Evolutionary conservation across 768 basidiomycete species (phyloP), one percentile per base, ranked within the genome.

Genomic region (Candolleomyces aberdarensis): DNA sequence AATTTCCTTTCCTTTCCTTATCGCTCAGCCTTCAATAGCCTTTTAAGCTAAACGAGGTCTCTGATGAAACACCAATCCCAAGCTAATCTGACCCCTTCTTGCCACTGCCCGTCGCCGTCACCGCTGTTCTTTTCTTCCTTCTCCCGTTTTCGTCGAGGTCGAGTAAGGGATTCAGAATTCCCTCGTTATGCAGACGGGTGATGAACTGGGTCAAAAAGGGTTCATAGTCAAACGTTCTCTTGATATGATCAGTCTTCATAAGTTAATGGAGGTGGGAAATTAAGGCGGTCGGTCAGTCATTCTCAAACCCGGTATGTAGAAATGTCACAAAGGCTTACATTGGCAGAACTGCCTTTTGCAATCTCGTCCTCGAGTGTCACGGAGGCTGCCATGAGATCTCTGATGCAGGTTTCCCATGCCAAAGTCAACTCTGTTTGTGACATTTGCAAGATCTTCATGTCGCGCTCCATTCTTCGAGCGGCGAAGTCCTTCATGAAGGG

Each of bases 221-320:
- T 65, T 85, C 84, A 63, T 86, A 88, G 70, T 88, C 85, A 63
- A 80, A 83, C 10, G 85, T 86, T 14, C 86, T 73, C 56, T 82
- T 84, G 48, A 83, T 66, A 62, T 85, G 78, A 22, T 88, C 85
- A 10, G 78, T 78, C 85, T 86, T 65, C 51, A 58, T 44, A 17
- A 57, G 39, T 7, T 48, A 32, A 61, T 53, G 46, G 3, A 22
- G 56, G 40, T 13, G 5, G 11, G 36, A 36, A 6, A 36, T 36
- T 36, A 36, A 36, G 36, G 2, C 36, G 36, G 11, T 36, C 36
- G 36, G 36, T 36, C 36, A 36, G 36, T 36, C 36, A 36, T 26
- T 26, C 26, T 26, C 26, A 26, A 26, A 26, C 26, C 26, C 36
- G 36, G 11, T 36, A 36, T 36, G 36, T 36, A 8, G 36, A 7